Percentiles rank a stretch among this genome's conserved stretches.
Conservation (phyloP, 2,329 filamentous ascomycete genomes). For the Botryotinia narcissicola region DNA sequence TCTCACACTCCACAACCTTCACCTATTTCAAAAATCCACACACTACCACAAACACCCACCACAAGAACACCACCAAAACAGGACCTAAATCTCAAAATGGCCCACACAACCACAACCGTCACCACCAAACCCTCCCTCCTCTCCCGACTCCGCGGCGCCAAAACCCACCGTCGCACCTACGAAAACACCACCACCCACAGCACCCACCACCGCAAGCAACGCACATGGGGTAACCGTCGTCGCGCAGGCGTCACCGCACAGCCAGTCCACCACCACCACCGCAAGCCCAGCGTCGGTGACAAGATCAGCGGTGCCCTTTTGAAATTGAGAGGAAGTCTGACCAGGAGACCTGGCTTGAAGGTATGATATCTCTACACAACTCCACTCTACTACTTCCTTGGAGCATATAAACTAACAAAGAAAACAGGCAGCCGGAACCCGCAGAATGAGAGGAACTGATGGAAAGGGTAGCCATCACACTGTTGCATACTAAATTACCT, state of each 20-base stretch:
- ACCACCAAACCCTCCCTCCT: conserved; percentile 10
- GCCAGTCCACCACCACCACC: background rate
- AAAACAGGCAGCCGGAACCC: conserved; percentile 66
- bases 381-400: background rate
- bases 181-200: background rate
- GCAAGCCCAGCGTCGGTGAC: conserved; percentile 56
- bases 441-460: conserved; percentile 73
- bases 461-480: conserved; percentile 54
- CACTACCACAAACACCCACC: background rate
- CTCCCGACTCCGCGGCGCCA: conserved; percentile 12
- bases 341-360: conserved; percentile 68
- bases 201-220: background rate
- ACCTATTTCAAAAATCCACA: background rate
- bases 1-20: background rate
- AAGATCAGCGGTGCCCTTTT: conserved; percentile 75
- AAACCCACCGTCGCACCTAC: conserved; percentile 12
- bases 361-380: conserved; percentile 40
- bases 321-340: conserved; percentile 69
- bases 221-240: background rate
- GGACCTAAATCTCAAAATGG: background rate
- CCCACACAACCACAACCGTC: conserved; percentile 19
- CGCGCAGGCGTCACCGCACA: background rate
- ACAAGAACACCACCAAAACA: background rate
- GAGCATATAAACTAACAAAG: background rate
- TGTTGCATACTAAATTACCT: background rate